Evolutionary conservation across 371 early-diverging fungal species (phyloP).

Genomic region (Rhizopus sp.): DNA sequence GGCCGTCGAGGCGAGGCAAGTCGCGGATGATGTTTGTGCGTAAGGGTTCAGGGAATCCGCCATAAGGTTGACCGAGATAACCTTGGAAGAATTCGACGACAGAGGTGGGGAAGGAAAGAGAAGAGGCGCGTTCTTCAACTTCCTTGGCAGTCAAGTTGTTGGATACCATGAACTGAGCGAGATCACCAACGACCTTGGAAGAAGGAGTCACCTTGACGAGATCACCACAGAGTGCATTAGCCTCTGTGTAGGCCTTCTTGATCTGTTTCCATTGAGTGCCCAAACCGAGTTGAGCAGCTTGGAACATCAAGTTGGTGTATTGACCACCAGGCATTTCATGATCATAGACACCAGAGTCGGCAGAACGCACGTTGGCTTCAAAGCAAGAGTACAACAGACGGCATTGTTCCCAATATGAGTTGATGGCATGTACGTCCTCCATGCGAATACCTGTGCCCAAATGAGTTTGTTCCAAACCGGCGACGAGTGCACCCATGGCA

Average conservation of each 20-base stretch:
- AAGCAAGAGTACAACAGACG: conserved; percentile 94
- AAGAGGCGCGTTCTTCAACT: conserved; percentile 73
- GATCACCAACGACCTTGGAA: conserved; percentile 95
- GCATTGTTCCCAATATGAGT: conserved; percentile 95
- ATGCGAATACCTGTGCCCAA: conserved; percentile 82
- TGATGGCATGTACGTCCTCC: conserved; percentile 77
- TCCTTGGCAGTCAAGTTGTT: conserved; percentile 77
- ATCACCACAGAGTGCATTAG: conserved; percentile 92
- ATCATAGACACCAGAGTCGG: conserved; percentile 89
- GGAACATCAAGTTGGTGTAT: conserved; percentile 97
- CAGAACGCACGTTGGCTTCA: conserved; percentile 85
- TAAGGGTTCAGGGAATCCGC: conserved; percentile 93
- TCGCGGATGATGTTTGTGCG: conserved; percentile 81
- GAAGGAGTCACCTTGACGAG: conserved; percentile 97
- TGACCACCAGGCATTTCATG: conserved; percentile 98
- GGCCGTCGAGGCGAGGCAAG: conserved; percentile 74
- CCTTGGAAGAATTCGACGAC: conserved; percentile 97
- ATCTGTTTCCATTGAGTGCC: conserved; percentile 93
- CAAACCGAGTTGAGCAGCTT: conserved; percentile 89
- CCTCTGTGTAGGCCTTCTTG: conserved; percentile 88
- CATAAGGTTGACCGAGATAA: conserved; percentile 90
- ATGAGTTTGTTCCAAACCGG: conserved; percentile 76
- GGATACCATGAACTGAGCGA: conserved; percentile 96
- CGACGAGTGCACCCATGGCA: conserved; percentile 92
- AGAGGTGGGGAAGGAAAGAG: conserved; percentile 88